These are phyloP conservation scores for Neurospora africana DNA, from an alignment of 495 filamentous ascomycete species.

Conservation along the genomic window DNA sequence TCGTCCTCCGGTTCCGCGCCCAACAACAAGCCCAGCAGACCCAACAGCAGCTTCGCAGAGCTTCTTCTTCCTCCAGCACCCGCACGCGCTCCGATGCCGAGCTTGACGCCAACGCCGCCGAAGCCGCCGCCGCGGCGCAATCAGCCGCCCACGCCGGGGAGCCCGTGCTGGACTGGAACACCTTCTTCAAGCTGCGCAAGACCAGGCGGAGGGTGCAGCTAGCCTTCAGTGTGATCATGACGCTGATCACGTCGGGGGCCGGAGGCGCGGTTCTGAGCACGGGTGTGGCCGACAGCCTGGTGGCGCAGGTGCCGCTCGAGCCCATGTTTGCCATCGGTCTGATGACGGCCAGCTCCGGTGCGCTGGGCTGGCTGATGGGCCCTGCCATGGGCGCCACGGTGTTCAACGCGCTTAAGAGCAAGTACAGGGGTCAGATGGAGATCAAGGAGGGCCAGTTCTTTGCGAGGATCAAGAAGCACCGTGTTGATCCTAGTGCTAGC, in stretches of 20 bases:
- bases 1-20: constrained; percentile 8
- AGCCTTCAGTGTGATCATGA: constrained; percentile 56
- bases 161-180: constrained; percentile 69
- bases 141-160: constrained; percentile 15
- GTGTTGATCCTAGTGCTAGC: constrained; percentile 67
- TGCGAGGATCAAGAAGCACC: constrained; percentile 71
- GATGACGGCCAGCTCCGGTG: constrained; percentile 59
- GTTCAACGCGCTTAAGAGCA: constrained; percentile 61
- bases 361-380: constrained; percentile 74
- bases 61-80: background rate
- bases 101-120: constrained; percentile 14
- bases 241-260: constrained; percentile 42
- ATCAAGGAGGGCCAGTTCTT: constrained; percentile 91
- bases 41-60: constrained; percentile 3
- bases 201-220: constrained; percentile 75
- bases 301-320: constrained; percentile 63
- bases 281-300: constrained; percentile 56
- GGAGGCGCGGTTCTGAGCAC: constrained; percentile 55
- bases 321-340: constrained; percentile 76
- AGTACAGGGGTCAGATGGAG: constrained; percentile 55
- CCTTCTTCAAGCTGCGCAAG: constrained; percentile 82
- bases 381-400: constrained; percentile 66
- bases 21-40: constrained; percentile 1
- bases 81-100: constrained; percentile 13
- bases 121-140: constrained; percentile 12